Conservation (phyloP, 148 eudicot genomes). For the Selenicereus undatus region DNA sequence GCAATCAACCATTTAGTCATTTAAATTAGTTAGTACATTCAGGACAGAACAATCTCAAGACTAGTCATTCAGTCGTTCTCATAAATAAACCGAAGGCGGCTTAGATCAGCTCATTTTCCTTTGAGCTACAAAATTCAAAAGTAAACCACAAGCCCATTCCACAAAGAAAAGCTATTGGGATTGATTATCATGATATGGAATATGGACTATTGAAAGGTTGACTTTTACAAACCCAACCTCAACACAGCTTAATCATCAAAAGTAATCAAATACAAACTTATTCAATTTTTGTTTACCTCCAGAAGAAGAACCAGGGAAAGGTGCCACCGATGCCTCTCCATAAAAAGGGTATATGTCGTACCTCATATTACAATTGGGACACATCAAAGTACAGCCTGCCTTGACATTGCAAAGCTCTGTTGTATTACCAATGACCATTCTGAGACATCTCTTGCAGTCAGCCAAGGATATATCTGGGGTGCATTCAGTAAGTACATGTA, state of each 20-base stretch:
- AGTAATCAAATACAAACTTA: not conserved
- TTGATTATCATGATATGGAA: not conserved
- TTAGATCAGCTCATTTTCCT: not conserved
- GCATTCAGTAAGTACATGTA: slow-evolving; percentile 8
- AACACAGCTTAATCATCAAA: too few relatives aligned
- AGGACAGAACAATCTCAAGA: not conserved
- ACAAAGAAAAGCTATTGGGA: not conserved
- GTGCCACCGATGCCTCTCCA: not conserved
- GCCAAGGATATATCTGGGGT: slow-evolving; percentile 10
- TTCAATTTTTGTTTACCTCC: slow-evolving; percentile 1
- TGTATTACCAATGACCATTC: slow-evolving; percentile 10
- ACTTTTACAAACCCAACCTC: not conserved
- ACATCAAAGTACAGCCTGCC: slow-evolving; percentile 17
- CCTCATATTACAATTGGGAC: slow-evolving; percentile 18
- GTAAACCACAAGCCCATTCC: not conserved
- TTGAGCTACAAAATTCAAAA: not conserved
- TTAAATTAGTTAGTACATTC: not conserved
- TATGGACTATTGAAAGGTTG: not conserved
- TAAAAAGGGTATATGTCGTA: slow-evolving; percentile 14
- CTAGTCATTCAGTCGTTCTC: not conserved
- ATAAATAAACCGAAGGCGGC: too few relatives aligned
- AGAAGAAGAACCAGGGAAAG: not conserved
- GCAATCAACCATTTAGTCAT: too few relatives aligned
- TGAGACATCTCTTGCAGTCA: slow-evolving; percentile 5
- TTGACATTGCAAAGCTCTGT: slow-evolving; percentile 11